Conservation (phyloP, 2,329 filamentous ascomycete species). For the Colletotrichum sp. region DNA sequence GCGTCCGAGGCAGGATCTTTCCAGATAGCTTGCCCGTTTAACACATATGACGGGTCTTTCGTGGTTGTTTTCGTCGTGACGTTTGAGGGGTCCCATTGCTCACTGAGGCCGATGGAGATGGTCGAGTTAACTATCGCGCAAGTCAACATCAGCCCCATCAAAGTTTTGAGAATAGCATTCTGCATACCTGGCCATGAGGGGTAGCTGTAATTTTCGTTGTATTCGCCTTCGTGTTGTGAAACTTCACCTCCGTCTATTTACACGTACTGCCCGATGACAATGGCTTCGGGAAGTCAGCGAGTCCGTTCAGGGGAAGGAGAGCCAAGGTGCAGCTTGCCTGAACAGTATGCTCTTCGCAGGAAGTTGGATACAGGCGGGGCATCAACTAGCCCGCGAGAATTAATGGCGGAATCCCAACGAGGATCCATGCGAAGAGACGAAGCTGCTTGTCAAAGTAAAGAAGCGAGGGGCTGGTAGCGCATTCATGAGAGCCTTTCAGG, state of each 20-base stretch:
- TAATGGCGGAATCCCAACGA: fast-evolving
- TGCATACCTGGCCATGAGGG: background rate
- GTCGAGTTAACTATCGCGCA: background rate
- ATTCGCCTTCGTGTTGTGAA: background rate
- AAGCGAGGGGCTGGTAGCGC: background rate
- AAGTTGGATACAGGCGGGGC: background rate
- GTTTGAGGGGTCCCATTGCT: background rate
- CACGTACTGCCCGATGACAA: background rate
- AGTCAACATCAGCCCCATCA: fast-evolving
- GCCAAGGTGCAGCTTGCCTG: too few relatives aligned
- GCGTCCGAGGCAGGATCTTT: fast-evolving
- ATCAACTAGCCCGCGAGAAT: background rate
- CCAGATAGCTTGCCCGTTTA: background rate
- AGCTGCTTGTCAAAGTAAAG: background rate
- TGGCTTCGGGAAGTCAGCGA: background rate
- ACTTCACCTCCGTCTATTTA: background rate
- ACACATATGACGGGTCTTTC: fast-evolving
- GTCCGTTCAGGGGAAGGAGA: too few relatives aligned
- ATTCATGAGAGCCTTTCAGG: background rate
- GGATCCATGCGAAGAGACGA: background rate
- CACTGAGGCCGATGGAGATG: background rate
- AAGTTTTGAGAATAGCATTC: fast-evolving
- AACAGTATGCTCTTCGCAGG: background rate
- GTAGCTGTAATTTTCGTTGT: background rate
- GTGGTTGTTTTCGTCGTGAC: background rate